Evolutionary conservation across 2,329 filamentous ascomycete genomes (phyloP).

Genomic region (Botrytis aclada): DNA sequence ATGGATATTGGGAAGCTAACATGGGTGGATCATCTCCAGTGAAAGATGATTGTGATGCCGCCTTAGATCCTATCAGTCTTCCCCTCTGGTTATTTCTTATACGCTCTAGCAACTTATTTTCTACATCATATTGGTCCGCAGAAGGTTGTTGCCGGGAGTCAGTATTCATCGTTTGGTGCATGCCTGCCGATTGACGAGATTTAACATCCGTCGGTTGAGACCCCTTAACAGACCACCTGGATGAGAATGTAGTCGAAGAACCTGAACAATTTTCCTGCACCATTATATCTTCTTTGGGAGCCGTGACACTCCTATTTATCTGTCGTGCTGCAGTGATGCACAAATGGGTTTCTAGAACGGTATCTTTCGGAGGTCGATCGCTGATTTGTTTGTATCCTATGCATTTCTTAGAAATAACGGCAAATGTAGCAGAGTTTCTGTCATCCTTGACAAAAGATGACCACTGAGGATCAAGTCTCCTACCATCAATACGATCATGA

Average conservation of each 20-base stretch:
- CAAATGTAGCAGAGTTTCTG: not conserved
- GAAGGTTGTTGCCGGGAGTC: too few relatives aligned
- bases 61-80: not conserved
- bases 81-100: not conserved
- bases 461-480: slow-evolving; percentile 33
- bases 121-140: not conserved
- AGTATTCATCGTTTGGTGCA: not conserved
- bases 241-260: not conserved
- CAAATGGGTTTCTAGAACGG: not conserved
- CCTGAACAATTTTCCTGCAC: too few relatives aligned
- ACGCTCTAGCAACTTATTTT: not conserved
- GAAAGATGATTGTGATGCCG: not conserved
- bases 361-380: not conserved
- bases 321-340: not conserved
- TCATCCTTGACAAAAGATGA: not conserved
- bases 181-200: not conserved
- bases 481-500: not conserved
- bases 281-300: not conserved
- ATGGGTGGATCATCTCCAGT: not conserved
- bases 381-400: not conserved
- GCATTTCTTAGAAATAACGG: not conserved
- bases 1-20: not conserved
- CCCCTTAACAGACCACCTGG: not conserved
- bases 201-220: not conserved
- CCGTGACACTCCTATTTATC: not conserved